Evolutionary conservation across 2,329 filamentous ascomycete genomes (phyloP).

Genomic region (Calonectria crousiana): DNA sequence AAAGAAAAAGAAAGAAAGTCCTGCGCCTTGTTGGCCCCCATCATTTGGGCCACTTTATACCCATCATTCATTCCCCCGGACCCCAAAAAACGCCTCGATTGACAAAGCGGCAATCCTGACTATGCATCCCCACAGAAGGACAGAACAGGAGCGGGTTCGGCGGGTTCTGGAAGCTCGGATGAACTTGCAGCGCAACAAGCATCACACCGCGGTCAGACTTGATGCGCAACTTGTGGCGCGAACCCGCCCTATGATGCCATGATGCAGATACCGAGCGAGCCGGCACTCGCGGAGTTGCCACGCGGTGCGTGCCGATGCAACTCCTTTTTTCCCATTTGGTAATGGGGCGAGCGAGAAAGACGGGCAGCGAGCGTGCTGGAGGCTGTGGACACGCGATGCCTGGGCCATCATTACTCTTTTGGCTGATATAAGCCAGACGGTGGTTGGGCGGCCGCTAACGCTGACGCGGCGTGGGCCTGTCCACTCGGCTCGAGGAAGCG

Average conservation of each 20-base stretch:
- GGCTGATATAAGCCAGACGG: constrained; percentile 19
- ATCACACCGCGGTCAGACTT: neutral
- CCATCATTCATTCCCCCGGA: neutral
- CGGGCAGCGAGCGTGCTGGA: neutral
- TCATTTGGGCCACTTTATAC: neutral
- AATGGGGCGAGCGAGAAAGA: neutral
- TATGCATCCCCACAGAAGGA: neutral
- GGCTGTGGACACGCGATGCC: constrained; percentile 11
- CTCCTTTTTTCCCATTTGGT: neutral
- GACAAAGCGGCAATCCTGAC: neutral
- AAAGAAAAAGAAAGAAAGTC: neutral
- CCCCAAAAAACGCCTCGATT: neutral
- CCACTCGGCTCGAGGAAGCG: neutral
- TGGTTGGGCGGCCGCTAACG: constrained; percentile 20
- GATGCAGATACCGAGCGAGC: neutral
- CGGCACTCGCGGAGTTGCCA: neutral
- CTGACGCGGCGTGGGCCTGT: constrained; percentile 16
- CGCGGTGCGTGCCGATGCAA: neutral
- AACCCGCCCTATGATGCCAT: neutral
- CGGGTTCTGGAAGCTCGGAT: constrained; percentile 1
- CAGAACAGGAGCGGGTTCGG: neutral
- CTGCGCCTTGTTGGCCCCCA: neutral
- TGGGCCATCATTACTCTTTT: neutral
- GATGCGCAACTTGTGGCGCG: neutral
- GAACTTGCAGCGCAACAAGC: neutral